Percentiles rank a stretch among this genome's conserved stretches.
phyloP scores from a whole-genome alignment of 2,329 filamentous ascomycete species.

The Stagonosporopsis cucurbitacearum region DNA sequence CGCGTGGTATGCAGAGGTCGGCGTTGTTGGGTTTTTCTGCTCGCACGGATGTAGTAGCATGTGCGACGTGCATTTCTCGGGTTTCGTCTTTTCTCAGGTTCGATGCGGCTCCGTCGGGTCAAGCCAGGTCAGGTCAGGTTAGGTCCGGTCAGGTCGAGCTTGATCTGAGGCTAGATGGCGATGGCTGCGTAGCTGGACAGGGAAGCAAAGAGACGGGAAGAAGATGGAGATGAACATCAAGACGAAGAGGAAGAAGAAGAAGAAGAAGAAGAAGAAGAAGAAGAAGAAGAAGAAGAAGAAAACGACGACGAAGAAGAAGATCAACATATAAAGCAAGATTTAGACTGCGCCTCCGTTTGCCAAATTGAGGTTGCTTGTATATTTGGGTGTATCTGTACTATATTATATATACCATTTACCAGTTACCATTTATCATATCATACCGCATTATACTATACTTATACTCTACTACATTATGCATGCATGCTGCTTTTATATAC shows the following conservation, averaged over 20 bases:
- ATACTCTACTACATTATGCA: too few relatives aligned
- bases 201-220: neutral
- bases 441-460: neutral
- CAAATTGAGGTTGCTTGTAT: neutral
- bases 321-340: neutral
- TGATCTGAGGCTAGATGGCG: too few relatives aligned
- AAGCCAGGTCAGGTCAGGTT: too few relatives aligned
- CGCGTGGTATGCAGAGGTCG: constrained; percentile 23
- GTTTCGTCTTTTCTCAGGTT: too few relatives aligned
- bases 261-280: too few relatives aligned
- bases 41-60: constrained; percentile 17
- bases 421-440: neutral
- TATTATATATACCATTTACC: too few relatives aligned
- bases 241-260: too few relatives aligned
- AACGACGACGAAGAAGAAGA: too few relatives aligned
- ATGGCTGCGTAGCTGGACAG: neutral
- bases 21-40: constrained; percentile 23
- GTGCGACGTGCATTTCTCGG: constrained; percentile 10
- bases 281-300: too few relatives aligned
- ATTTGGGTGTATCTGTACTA: neutral
- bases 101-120: too few relatives aligned
- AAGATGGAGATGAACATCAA: too few relatives aligned
- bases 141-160: neutral
- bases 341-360: neutral
- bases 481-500: too few relatives aligned